Conservation (phyloP, 1,284 basidiomycete species). For the Naganishia liquefaciens region DNA sequence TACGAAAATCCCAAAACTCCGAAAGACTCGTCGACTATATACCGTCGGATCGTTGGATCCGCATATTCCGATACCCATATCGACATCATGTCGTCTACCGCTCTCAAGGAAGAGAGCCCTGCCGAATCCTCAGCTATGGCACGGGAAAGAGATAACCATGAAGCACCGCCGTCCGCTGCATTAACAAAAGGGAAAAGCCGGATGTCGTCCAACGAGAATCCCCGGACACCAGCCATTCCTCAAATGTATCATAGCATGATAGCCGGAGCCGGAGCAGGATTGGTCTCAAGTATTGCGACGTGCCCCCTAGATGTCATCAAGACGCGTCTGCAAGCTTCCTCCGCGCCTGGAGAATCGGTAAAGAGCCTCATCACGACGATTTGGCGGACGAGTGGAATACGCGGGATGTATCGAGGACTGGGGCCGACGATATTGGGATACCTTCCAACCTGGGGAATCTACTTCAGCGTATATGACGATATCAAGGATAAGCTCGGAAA, state of each 20-base stretch:
- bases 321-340: conserved; percentile 92
- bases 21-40: background rate
- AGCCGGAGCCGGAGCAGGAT: conserved; percentile 65
- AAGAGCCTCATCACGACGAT: conserved; percentile 73
- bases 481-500: conserved; percentile 66
- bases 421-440: conserved; percentile 95
- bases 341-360: conserved; percentile 72
- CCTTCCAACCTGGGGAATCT: conserved; percentile 96
- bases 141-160: conserved; percentile 3
- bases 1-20: too few species aligned
- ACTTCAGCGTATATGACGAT: conserved; percentile 94
- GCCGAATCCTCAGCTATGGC: conserved; percentile 22
- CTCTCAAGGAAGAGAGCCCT: conserved; percentile 18
- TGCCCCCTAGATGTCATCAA: conserved; percentile 98
- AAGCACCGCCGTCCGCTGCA: conserved; percentile 1
- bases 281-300: conserved; percentile 89
- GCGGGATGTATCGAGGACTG: conserved; percentile 86
- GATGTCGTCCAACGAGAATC: background rate
- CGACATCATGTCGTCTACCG: conserved; percentile 6
- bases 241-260: conserved; percentile 53
- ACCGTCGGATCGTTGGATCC: background rate
- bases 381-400: conserved; percentile 70
- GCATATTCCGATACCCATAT: background rate
- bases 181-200: conserved; percentile 4
- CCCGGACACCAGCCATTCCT: conserved; percentile 37